A percentile compares a stretch with the other conserved stretches of the same genome.
Conservation (phyloP, 768 basidiomycete species). For the Auriculariales sp. region DNA sequence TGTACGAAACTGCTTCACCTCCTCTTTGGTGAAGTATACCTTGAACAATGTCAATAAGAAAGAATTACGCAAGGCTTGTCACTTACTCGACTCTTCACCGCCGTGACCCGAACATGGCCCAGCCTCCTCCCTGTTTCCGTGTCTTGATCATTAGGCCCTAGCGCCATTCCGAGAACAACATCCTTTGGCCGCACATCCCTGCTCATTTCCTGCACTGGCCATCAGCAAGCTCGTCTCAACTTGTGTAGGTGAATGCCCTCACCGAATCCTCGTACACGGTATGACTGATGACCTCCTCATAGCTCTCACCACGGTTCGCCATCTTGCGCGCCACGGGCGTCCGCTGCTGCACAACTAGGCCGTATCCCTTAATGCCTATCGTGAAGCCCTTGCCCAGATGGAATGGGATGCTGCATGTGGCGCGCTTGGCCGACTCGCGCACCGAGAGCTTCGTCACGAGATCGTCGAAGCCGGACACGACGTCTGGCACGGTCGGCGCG, state of each 20-base stretch:
- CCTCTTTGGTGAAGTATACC: conserved; percentile 79
- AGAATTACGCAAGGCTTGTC: neutral
- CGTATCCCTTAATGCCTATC: conserved; percentile 84
- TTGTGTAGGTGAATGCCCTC: conserved; percentile 8
- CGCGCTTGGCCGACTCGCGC: conserved; percentile 70
- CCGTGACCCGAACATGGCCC: neutral
- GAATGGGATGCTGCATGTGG: conserved; percentile 70
- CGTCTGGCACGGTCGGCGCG: conserved; percentile 56
- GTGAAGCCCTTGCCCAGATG: conserved; percentile 57
- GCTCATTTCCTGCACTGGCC: conserved; percentile 16
- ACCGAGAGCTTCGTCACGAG: conserved; percentile 45
- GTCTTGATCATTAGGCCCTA: conserved; percentile 29
- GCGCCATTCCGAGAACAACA: conserved; percentile 25
- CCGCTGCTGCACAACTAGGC: conserved; percentile 75
- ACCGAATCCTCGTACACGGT: conserved; percentile 73
- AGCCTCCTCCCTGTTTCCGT: conserved; percentile 12
- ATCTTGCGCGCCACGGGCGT: conserved; percentile 77
- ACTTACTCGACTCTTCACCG: neutral
- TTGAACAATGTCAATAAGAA: conserved; percentile 15
- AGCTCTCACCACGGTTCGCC: conserved; percentile 57
- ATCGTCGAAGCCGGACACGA: conserved; percentile 34
- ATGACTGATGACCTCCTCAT: conserved; percentile 58
- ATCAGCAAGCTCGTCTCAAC: neutral
- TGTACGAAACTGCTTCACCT: conserved; percentile 69
- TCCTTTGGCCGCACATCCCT: conserved; percentile 21